phyloP scores from a whole-genome alignment of 192 early-diverging fungal species.

The Irineochytrium annulatum region DNA sequence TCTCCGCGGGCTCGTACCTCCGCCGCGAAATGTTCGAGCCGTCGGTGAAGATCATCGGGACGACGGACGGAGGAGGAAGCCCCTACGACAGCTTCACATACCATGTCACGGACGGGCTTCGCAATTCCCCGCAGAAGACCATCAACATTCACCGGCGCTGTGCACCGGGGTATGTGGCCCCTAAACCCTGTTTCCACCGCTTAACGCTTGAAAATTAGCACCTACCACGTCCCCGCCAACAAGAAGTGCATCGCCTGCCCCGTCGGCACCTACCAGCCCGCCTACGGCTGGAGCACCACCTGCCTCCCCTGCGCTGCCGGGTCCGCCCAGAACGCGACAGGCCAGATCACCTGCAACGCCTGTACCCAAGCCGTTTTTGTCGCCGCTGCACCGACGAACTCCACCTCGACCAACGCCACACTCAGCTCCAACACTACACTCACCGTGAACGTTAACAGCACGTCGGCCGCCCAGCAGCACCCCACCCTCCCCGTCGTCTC shows the following conservation, averaged over 20 bases:
- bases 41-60: background rate
- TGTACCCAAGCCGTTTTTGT: background rate
- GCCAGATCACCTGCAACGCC: background rate
- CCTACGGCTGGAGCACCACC: background rate
- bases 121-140: background rate
- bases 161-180: too few species aligned
- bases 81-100: conserved; percentile 3
- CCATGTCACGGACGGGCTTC: conserved; percentile 1
- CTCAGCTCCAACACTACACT: background rate
- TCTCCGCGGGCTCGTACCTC: background rate
- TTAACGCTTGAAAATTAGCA: too few species aligned
- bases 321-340: background rate
- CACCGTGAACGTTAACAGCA: background rate
- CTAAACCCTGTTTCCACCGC: too few species aligned
- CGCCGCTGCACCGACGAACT: too few species aligned
- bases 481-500: background rate
- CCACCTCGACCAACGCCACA: background rate
- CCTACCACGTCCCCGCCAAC: background rate
- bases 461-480: background rate
- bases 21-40: background rate
- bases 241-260: background rate
- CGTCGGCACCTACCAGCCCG: background rate
- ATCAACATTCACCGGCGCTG: background rate
- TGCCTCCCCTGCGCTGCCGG: conserved; percentile 2
- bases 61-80: background rate